These are phyloP conservation scores for Citrullus mucosospermus DNA, from an alignment of 306 rosid species.

Conservation along the genomic window DNA sequence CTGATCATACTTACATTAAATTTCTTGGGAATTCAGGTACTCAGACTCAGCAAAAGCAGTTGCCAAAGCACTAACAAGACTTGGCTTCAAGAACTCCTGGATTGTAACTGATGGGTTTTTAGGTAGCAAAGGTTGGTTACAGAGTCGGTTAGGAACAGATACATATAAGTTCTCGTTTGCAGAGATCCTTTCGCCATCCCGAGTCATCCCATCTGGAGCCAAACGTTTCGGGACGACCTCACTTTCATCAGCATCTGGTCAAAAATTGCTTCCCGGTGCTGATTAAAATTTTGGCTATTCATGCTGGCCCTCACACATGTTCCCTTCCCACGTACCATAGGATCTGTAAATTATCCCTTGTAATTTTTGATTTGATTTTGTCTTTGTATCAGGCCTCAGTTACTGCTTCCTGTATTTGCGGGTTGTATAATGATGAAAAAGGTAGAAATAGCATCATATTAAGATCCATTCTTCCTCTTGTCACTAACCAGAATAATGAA, in stretches of 20 bases:
- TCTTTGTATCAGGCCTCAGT: background rate
- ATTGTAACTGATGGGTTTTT: conserved; percentile 83
- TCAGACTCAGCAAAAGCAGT: conserved; percentile 69
- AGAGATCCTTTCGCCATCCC: conserved; percentile 81
- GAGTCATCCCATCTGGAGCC: conserved; percentile 42
- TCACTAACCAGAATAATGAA: background rate
- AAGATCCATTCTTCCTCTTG: background rate
- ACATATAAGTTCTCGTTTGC: conserved; percentile 61
- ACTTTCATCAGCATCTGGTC: conserved; percentile 22
- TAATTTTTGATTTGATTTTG: background rate
- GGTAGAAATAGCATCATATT: conserved; percentile 2
- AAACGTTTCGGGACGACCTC: conserved; percentile 55
- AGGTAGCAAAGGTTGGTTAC: conserved; percentile 79
- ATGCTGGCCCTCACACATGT: background rate
- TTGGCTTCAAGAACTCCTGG: conserved; percentile 62
- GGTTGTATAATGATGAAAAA: background rate
- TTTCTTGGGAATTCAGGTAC: conserved; percentile 28
- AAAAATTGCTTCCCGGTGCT: conserved; percentile 65
- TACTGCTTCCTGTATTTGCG: background rate
- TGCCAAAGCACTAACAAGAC: conserved; percentile 54
- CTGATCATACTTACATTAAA: background rate
- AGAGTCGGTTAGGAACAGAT: conserved; percentile 82
- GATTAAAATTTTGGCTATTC: conserved; percentile 17
- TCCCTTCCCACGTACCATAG: background rate
- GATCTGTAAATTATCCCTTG: background rate